Conservation (phyloP, 1,284 basidiomycete species). For the Ganoderma boninense region DNA sequence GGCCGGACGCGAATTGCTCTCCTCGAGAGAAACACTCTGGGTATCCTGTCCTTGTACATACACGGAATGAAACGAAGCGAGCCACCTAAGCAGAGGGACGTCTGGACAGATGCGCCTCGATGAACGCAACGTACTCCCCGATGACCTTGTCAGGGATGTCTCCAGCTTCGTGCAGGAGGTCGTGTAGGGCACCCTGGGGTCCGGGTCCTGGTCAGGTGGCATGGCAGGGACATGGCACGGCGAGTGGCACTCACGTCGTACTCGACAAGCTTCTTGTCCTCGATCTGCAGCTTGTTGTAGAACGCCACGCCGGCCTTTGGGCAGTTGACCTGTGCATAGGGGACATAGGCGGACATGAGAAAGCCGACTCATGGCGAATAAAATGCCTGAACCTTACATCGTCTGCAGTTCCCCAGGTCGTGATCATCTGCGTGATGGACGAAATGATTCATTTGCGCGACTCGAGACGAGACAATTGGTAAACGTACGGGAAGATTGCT, state of each 20-base stretch:
- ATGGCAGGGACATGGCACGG: neutral
- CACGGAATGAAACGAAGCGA: neutral
- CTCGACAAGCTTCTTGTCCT: slow-evolving; percentile 64
- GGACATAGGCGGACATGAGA: neutral
- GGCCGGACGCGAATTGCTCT: neutral
- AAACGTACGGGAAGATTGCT: neutral
- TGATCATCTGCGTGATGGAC: neutral
- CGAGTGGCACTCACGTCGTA: slow-evolving; percentile 45
- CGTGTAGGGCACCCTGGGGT: neutral
- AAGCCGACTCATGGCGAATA: too few species aligned
- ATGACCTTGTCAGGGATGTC: neutral
- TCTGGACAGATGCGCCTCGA: neutral
- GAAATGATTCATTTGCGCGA: too few species aligned
- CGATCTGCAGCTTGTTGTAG: slow-evolving; percentile 61
- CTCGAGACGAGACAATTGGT: neutral
- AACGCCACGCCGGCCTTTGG: slow-evolving; percentile 67
- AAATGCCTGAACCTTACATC: neutral
- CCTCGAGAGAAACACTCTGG: neutral
- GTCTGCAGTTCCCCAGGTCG: neutral
- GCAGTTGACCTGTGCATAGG: slow-evolving; percentile 64
- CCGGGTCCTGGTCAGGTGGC: neutral
- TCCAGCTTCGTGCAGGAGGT: neutral
- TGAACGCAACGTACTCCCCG: neutral
- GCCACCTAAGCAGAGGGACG: neutral
- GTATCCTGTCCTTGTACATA: neutral